Conservation (phyloP, 2,329 filamentous ascomycete species). For the Orbilia javanica region DNA sequence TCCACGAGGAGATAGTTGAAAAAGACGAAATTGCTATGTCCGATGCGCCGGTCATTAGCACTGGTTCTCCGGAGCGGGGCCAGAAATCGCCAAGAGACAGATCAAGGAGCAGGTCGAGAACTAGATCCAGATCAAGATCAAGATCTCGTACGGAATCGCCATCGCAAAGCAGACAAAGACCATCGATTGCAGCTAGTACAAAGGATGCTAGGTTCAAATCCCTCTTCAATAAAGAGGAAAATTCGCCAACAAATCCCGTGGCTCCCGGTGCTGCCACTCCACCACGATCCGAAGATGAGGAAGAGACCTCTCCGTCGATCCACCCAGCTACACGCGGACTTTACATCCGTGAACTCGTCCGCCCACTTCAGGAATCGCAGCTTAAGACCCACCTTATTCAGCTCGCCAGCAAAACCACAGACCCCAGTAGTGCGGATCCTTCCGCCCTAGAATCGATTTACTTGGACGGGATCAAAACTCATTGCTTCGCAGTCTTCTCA, state of each 20-base stretch:
- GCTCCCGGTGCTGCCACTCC: conserved; percentile 60
- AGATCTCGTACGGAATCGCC: conserved; percentile 41
- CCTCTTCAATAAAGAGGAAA: conserved; percentile 65
- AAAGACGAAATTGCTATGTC: conserved; percentile 50
- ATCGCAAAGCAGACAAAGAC: conserved; percentile 43
- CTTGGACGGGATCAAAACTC: conserved; percentile 86
- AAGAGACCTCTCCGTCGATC: conserved; percentile 70
- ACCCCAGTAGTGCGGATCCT: conserved; percentile 64
- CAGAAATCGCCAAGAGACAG: conserved; percentile 32
- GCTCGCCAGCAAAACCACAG: conserved; percentile 71
- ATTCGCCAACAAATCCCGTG: conserved; percentile 59
- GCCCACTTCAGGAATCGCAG: conserved; percentile 78
- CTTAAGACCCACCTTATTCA: conserved; percentile 77
- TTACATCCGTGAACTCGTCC: conserved; percentile 91
- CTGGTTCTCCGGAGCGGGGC: conserved; percentile 39
- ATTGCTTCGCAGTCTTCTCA: conserved; percentile 83
- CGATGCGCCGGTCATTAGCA: conserved; percentile 49
- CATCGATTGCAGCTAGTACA: conserved; percentile 55
- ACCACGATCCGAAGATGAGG: conserved; percentile 64
- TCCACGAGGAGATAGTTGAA: conserved; percentile 38
- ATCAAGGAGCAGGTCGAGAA: conserved; percentile 8
- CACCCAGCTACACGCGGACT: conserved; percentile 81
- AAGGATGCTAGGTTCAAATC: conserved; percentile 69
- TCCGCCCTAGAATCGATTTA: conserved; percentile 76
- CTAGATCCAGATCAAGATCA: conserved; percentile 27